A percentile compares a stretch with the other conserved stretches of the same genome.
These are phyloP conservation scores for Lyophyllum atratum DNA, from an alignment of 768 basidiomycete species.

Conservation along the genomic window DNA sequence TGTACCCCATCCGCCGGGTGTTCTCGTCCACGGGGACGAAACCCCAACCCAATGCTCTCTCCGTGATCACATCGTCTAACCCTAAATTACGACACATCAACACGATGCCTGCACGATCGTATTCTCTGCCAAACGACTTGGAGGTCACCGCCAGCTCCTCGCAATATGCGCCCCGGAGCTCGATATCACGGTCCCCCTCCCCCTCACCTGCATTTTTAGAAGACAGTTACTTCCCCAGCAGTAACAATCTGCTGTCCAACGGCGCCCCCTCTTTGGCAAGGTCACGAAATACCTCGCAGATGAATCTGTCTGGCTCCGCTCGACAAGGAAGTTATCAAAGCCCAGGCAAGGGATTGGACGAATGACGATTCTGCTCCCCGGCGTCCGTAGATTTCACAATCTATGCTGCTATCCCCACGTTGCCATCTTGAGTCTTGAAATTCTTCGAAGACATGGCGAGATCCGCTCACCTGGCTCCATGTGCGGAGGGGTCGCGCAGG, in stretches of 20 bases:
- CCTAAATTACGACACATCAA: slow-evolving; percentile 26
- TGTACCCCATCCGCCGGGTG: slow-evolving; percentile 36
- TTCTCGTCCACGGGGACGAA: slow-evolving; percentile 28
- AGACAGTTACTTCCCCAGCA: slow-evolving; percentile 23
- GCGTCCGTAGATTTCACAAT: too few species aligned
- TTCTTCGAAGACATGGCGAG: too few species aligned
- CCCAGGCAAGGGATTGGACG: neutral
- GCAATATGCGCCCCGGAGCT: slow-evolving; percentile 32
- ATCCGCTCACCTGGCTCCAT: too few species aligned
- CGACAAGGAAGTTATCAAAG: slow-evolving; percentile 27
- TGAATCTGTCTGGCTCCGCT: slow-evolving; percentile 58
- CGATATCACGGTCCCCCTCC: slow-evolving; percentile 49
- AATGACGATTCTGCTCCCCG: neutral
- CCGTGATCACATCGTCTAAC: slow-evolving; percentile 26
- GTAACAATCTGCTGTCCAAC: slow-evolving; percentile 21
- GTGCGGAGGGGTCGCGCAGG: too few species aligned
- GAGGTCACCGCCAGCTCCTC: slow-evolving; percentile 35
- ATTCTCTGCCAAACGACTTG: slow-evolving; percentile 31
- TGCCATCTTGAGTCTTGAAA: neutral
- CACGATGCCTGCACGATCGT: slow-evolving; percentile 28
- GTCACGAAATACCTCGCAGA: slow-evolving; percentile 68
- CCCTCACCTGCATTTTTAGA: slow-evolving; percentile 45
- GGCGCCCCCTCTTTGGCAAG: slow-evolving; percentile 45
- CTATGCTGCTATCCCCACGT: neutral
- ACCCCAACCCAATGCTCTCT: slow-evolving; percentile 24